Evolutionary conservation across 2,329 filamentous ascomycete genomes (phyloP).

Genomic region (Claviceps purpurea): DNA sequence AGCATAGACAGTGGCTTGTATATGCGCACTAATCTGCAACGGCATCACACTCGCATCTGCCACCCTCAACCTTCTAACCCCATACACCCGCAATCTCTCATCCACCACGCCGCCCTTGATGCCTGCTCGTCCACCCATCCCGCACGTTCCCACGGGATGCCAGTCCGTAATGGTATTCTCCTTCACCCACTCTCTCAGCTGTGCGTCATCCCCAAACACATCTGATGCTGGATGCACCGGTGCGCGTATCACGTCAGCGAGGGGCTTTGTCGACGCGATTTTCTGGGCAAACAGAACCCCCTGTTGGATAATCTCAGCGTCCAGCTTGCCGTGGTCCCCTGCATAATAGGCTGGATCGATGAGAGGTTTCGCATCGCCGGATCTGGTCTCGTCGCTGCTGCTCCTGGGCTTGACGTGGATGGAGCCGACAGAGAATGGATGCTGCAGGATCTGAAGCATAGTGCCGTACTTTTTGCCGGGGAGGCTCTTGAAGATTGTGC

Average conservation of each 20-base stretch:
- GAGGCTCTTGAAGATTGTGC: slow-evolving; percentile 19
- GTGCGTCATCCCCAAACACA: slow-evolving; percentile 7
- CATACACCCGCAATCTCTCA: slow-evolving; percentile 13
- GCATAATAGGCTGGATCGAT: slow-evolving; percentile 31
- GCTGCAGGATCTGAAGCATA: slow-evolving; percentile 36
- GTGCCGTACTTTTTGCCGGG: slow-evolving; percentile 31
- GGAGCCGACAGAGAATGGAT: slow-evolving; percentile 34
- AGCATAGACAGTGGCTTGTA: slow-evolving; percentile 17
- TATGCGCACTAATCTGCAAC: slow-evolving; percentile 14
- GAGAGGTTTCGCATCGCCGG: slow-evolving; percentile 15
- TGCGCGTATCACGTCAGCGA: slow-evolving; percentile 23
- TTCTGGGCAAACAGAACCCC: slow-evolving; percentile 26
- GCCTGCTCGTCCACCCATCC: slow-evolving; percentile 18
- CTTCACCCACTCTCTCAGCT: slow-evolving; percentile 14
- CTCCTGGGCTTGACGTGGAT: slow-evolving; percentile 27
- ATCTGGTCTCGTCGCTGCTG: background rate
- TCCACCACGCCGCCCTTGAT: slow-evolving; percentile 18
- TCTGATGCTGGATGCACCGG: slow-evolving; percentile 13
- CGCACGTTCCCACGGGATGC: slow-evolving; percentile 27
- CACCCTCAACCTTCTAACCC: slow-evolving; percentile 11
- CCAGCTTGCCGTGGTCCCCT: slow-evolving; percentile 24
- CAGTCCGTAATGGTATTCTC: slow-evolving; percentile 18
- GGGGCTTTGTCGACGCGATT: slow-evolving; percentile 23
- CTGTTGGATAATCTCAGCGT: slow-evolving; percentile 29
- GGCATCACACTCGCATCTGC: slow-evolving; percentile 16